Percentiles rank a stretch among this genome's conserved stretches.
phyloP scores from a whole-genome alignment of 2,329 filamentous ascomycete species.

The Hortaea werneckii region DNA sequence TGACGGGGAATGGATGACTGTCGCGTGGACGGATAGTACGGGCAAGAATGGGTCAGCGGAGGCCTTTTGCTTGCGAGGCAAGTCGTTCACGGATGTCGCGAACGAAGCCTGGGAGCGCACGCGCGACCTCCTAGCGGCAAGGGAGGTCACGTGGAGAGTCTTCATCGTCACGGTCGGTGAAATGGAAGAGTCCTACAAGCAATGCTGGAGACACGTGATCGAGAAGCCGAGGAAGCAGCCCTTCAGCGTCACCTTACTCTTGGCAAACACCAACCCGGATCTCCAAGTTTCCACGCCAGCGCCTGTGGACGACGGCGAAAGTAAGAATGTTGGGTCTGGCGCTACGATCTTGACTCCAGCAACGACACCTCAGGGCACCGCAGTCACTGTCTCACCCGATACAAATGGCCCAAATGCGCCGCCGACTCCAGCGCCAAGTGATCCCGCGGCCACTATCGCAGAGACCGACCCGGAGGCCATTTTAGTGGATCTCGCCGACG shows the following conservation, averaged over 20 bases:
- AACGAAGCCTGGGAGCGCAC: constrained; percentile 72
- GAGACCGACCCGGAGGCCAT: constrained; percentile 51
- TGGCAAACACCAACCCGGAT: constrained; percentile 10
- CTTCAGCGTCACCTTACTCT: constrained; percentile 21
- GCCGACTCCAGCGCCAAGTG: constrained; percentile 40
- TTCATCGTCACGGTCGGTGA: constrained; percentile 45
- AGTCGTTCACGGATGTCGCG: constrained; percentile 54
- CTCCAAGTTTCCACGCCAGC: constrained; percentile 12
- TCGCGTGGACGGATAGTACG: constrained; percentile 69
- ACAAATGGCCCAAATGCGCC: constrained; percentile 13
- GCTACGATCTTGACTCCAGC: constrained; percentile 46
- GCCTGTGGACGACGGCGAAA: constrained; percentile 1
- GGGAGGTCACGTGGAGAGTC: constrained; percentile 67
- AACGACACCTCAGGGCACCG: constrained; percentile 46
- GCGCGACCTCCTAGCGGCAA: constrained; percentile 54
- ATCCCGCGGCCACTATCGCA: constrained; percentile 36
- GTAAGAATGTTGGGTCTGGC: neutral
- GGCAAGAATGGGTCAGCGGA: constrained; percentile 63
- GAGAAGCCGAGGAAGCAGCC: constrained; percentile 23
- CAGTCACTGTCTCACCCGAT: constrained; percentile 21
- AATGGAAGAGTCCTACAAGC: constrained; percentile 9
- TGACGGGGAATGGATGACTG: constrained; percentile 68
- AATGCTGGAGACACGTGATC: constrained; percentile 16
- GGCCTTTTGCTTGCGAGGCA: constrained; percentile 59
- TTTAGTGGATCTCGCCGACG: constrained; percentile 62